Percentiles rank a stretch among this genome's conserved stretches.
Evolutionary conservation across 2,329 filamentous ascomycete genomes (phyloP).

Genomic region (Fusarium torulosum): DNA sequence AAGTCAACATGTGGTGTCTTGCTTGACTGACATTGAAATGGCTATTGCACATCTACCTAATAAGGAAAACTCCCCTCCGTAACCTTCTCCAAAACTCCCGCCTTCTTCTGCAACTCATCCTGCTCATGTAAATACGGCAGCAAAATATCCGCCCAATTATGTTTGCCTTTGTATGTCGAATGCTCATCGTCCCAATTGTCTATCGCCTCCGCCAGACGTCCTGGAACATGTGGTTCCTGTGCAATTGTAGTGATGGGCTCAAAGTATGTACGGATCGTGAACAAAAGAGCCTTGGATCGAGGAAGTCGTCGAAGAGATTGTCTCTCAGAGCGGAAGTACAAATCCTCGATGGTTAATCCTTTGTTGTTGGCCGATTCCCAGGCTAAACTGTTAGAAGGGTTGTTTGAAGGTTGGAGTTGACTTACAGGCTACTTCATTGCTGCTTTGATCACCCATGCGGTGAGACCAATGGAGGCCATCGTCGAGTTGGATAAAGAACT

Average conservation of each 20-base stretch:
- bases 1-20: no score
- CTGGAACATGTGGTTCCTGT: constrained; percentile 34
- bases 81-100: constrained; percentile 13
- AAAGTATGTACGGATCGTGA: constrained; percentile 37
- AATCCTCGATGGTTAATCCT: constrained; percentile 19
- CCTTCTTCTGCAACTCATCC: constrained; percentile 20
- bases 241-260: constrained; percentile 31
- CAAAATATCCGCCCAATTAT: constrained; percentile 34
- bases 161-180: constrained; percentile 34
- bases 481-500: constrained; percentile 42
- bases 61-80: constrained; percentile 24
- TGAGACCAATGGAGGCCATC: constrained; percentile 42
- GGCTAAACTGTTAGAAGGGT: constrained; percentile 13
- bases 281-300: constrained; percentile 24
- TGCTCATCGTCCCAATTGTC: constrained; percentile 35
- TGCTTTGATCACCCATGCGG: constrained; percentile 30
- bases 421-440: constrained; percentile 32
- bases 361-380: constrained; percentile 34
- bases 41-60: no score
- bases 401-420: accelerated
- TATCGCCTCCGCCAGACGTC: constrained; percentile 27
- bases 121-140: constrained; percentile 34
- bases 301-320: constrained; percentile 37
- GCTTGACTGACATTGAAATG: no score
- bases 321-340: constrained; percentile 39